phyloP scores from a whole-genome alignment of 1,139 yeast species.

The Pichia sp. region DNA sequence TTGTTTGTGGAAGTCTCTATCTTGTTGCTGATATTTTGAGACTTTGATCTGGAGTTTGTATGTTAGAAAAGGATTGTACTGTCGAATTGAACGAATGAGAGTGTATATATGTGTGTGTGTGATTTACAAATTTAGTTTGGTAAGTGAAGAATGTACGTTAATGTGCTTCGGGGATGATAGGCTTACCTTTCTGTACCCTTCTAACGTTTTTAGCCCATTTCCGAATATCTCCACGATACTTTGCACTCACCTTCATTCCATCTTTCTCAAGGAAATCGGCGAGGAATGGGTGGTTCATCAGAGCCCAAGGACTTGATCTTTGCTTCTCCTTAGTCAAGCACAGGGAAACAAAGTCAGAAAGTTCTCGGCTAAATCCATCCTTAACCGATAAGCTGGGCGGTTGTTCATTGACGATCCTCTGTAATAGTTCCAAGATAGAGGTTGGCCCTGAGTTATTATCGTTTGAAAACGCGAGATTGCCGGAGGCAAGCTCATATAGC shows the following conservation, averaged over 20 bases:
- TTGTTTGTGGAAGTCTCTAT: slow-evolving; percentile 76
- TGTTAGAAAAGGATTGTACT: no score
- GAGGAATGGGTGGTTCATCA: slow-evolving; percentile 27
- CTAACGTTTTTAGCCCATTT: slow-evolving; percentile 29
- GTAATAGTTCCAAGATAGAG: slow-evolving; percentile 83
- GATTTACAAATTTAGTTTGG: not conserved
- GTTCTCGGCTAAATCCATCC: slow-evolving; percentile 34
- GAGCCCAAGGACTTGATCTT: slow-evolving; percentile 34
- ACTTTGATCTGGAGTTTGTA: no score
- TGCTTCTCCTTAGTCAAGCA: slow-evolving; percentile 64
- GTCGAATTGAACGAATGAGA: slow-evolving; percentile 1
- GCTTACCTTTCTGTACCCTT: slow-evolving; percentile 27
- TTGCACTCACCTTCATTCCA: slow-evolving; percentile 17
- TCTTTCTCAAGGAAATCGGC: slow-evolving; percentile 21
- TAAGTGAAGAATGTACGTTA: not conserved
- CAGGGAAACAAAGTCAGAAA: slow-evolving; percentile 58
- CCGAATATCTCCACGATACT: slow-evolving; percentile 23
- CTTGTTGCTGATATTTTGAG: slow-evolving; percentile 64
- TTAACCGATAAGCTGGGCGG: slow-evolving; percentile 59
- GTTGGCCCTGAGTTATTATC: slow-evolving; percentile 32
- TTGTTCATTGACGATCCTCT: slow-evolving; percentile 86
- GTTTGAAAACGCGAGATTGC: slow-evolving; percentile 55
- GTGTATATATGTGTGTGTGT: not conserved
- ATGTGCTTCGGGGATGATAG: no score
- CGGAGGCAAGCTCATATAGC: slow-evolving; percentile 82